These are phyloP conservation scores for Piromyces finnis DNA, from an alignment of 192 early-diverging fungal species.

Conservation along the genomic window DNA sequence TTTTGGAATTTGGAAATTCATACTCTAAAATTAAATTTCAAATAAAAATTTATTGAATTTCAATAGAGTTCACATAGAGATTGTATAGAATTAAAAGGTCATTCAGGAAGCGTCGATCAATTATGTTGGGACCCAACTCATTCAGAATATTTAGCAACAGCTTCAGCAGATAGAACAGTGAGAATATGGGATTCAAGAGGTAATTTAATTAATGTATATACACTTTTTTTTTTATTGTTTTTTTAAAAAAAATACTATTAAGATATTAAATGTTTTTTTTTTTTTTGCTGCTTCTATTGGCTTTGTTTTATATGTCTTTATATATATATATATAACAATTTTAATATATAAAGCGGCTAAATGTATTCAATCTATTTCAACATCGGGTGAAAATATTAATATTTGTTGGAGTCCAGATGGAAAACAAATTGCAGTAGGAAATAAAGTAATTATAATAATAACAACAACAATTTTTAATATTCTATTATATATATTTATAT, in stretches of 20 bases:
- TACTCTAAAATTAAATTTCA: no score
- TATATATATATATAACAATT: no score
- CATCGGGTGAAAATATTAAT: constrained; percentile 70
- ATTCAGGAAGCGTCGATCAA: constrained; percentile 62
- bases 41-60: no score
- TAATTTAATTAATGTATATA: no score
- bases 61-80: constrained; percentile 29
- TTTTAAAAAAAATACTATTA: no score
- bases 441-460: constrained; percentile 28
- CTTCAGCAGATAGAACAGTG: constrained; percentile 58
- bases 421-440: constrained; percentile 56
- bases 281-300: no score
- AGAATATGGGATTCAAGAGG: constrained; percentile 65
- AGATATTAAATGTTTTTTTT: no score
- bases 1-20: no score
- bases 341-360: constrained; percentile 25
- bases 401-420: constrained; percentile 69
- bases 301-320: no score
- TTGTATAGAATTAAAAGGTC: constrained; percentile 48
- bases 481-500: background rate
- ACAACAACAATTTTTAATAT: background rate
- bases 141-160: constrained; percentile 49
- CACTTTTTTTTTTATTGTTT: constrained; percentile 7
- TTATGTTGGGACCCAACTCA: constrained; percentile 60
- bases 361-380: constrained; percentile 34